Base-by-base conservation (phyloP, 2,329 filamentous ascomycete genomes). In the Colletotrichum caudatum region DNA sequence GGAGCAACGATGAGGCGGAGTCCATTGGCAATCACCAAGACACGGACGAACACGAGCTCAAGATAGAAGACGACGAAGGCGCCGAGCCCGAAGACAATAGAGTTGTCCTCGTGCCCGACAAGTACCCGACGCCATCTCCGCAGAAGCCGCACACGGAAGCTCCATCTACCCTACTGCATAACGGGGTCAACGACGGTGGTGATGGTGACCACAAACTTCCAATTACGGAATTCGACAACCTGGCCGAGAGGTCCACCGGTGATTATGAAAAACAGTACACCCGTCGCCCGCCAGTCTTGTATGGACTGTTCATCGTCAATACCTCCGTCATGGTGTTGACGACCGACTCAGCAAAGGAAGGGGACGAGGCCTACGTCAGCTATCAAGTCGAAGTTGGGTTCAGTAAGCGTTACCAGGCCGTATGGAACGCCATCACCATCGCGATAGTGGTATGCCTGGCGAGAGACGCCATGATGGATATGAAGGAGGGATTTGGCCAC, bases 361-460 rank as follows among this genome's bases (percentile, higher is more conserved):
- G 77, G 3, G 75, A 79, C 2, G 57, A 76, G 5, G 79, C 78
- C n/a, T 79, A 80, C 62, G 78, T 84, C 41, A 84, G 82, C 73
- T 84, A 81, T 64, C 83, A 84, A 57, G 79, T 84, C n/a, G 80
- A 83, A 57, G 76, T 80, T 29, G 77, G 83, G 57, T 83, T 85
- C 56, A 76, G 78, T 63, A 79, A 83, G 54, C 76, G 76, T 14
- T 76, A 79, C 23, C 82, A 84, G 74, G 80, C 82, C 64, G 78
- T 85, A 29, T 85, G 83, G 83, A 84, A 85, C 73, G 83, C 82
- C 2, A 74, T 85, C 48, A 84, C 83, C 5, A 65, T 83, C 12
- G 83, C 82, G 11, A 78, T 83, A 29, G 79, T 79, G 14, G 78
- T 80, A 2, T 84, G 83, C 64, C 73, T 81, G 64, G 83, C 83